Base-by-base conservation (phyloP, 768 basidiomycete species). In the Russula earlei region DNA sequence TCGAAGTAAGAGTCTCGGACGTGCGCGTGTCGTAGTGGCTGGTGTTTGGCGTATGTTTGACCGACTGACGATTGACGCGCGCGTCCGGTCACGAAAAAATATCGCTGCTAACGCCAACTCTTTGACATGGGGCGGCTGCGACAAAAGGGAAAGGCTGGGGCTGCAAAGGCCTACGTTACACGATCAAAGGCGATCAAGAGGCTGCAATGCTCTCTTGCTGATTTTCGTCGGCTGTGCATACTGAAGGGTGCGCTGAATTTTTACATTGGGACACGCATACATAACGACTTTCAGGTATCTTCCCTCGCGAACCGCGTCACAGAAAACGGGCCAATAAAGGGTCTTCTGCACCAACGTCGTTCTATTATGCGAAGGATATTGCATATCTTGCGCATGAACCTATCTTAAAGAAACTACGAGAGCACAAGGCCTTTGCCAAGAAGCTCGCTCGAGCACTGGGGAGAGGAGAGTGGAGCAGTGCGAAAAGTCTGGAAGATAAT, bases 281-380 rank as follows among this genome's bases (percentile, higher is more conserved):
- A 49, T 54, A 66, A 41, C 67, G 51, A 8, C 22, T 49, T 38
- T 49, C 46, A 97, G 94, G 95, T 12, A 95, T 99, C 65, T 97
- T 95, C 69, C 96, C 96, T 61, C 89, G 95, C 52, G 96, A 99
- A 69, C 96, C 96, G 24, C 82, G 83, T 44, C 84, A 81, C 71
- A 83, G 82, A 64, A 99, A 97, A 69, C 82, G 83, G 60, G 96
- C 95, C 36, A 98, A 98, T 75, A 98, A 96, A 69, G 96, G 95
- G 1, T 95, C 91, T 3, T 92, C 93, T 50, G 94, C 91, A 0
- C 93, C 94, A 4, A 92, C 96, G 1, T 91, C 93, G 3, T 99
- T 98, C 74, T 99, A 99, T 74, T 97, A 98, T 69, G 76, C 90
- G 25, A 99, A 99, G 73, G 96, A 99, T 67, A 95, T 99, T 62